Evolutionary conservation across 306 rosid species (phyloP).

Genomic region (Gastrolobium bilobum): DNA sequence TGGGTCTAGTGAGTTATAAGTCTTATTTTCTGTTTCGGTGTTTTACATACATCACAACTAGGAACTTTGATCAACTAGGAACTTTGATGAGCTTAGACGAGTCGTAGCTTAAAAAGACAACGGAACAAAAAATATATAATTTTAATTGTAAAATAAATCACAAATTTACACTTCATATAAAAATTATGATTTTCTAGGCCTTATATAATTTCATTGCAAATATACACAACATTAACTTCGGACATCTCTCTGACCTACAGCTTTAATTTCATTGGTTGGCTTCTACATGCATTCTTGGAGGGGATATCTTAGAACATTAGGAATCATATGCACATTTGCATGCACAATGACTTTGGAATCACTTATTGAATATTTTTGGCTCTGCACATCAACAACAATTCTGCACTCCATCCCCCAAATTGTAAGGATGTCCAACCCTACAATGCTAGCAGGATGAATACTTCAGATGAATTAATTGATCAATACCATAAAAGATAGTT

Average conservation of each 20-base stretch:
- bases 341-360: not conserved
- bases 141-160: no score
- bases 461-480: slow-evolving; percentile 1
- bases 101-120: no score
- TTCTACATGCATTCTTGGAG: not conserved
- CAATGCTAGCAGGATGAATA: slow-evolving; percentile 6
- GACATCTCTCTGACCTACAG: not conserved
- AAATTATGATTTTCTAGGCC: slow-evolving; percentile 14
- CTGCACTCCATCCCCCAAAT: not conserved
- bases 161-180: no score
- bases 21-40: no score
- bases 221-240: slow-evolving; percentile 6
- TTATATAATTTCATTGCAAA: not conserved
- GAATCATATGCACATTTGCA: slow-evolving; percentile 30
- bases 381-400: slow-evolving; percentile 19
- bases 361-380: not conserved
- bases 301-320: not conserved
- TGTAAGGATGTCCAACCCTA: slow-evolving; percentile 3
- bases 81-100: no score
- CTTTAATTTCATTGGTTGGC: slow-evolving; percentile 4
- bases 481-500: slow-evolving; percentile 22
- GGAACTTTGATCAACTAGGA: no score
- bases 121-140: no score
- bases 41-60: no score
- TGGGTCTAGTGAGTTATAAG: no score